Conservation (phyloP, 2,329 filamentous ascomycete species). For the Stachybotrys chartarum region DNA sequence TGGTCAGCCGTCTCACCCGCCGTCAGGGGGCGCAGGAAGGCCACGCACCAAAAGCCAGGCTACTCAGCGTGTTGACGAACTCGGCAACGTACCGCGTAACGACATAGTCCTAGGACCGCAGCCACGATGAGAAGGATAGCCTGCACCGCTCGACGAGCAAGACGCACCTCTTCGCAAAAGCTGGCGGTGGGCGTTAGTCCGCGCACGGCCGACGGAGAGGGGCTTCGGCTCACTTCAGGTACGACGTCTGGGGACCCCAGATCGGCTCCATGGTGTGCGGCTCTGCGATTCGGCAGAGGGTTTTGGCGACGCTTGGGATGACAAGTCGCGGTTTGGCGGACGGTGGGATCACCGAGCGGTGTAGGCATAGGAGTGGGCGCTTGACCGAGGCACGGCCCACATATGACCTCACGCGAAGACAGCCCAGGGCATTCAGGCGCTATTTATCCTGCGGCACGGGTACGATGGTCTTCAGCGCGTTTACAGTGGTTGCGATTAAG, state of each 20-base stretch:
- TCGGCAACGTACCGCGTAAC: constrained; percentile 35
- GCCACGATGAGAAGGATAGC: constrained; percentile 1
- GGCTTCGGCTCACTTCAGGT: constrained; percentile 16
- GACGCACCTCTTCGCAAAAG: constrained; percentile 21
- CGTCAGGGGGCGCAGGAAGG: background rate
- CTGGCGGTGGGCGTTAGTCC: constrained; percentile 3
- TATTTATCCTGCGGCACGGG: too few species aligned
- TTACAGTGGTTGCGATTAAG: too few species aligned
- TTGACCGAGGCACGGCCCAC: too few species aligned
- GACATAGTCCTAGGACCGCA: constrained; percentile 24
- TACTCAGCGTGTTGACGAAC: constrained; percentile 37
- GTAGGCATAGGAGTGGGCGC: too few species aligned
- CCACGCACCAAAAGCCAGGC: constrained; percentile 24
- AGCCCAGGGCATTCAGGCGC: too few species aligned
- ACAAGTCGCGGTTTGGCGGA: too few species aligned
- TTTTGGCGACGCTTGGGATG: too few species aligned
- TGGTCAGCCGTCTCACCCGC: constrained; percentile 2
- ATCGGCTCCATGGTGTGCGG: constrained; percentile 13
- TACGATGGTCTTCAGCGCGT: too few species aligned
- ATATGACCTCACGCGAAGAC: too few species aligned
- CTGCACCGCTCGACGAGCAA: background rate
- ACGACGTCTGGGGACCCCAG: constrained; percentile 23
- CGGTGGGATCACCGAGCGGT: too few species aligned
- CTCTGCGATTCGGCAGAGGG: too few species aligned
- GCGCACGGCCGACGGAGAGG: background rate